Evolutionary conservation across 1,139 yeast genomes (phyloP).

Genomic region (Williopsis jadinii): DNA sequence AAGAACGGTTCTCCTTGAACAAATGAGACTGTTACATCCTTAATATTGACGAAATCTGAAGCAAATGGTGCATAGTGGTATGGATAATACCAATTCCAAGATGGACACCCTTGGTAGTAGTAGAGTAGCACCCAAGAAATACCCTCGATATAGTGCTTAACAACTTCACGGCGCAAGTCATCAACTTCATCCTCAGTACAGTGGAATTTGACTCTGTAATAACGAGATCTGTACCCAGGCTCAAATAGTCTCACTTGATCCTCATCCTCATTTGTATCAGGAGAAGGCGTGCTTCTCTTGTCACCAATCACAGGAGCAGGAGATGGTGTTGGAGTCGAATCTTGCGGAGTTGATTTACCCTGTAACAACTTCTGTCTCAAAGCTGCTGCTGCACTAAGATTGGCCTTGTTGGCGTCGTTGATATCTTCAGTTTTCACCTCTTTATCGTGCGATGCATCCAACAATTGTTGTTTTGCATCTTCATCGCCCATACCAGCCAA

Average conservation of each 20-base stretch:
- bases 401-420: conserved; percentile 27
- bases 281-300: conserved; percentile 11
- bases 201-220: conserved; percentile 71
- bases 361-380: conserved; percentile 30
- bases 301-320: conserved; percentile 5
- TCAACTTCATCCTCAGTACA: conserved; percentile 49
- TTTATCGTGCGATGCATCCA: conserved; percentile 24
- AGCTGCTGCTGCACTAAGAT: conserved; percentile 35
- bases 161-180: conserved; percentile 52
- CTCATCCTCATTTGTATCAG: conserved; percentile 21
- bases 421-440: conserved; percentile 25
- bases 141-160: conserved; percentile 80
- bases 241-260: conserved; percentile 75
- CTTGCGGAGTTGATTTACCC: not conserved
- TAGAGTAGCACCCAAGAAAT: conserved; percentile 91
- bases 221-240: conserved; percentile 79
- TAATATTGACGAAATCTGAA: conserved; percentile 64
- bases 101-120: conserved; percentile 96
- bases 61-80: conserved; percentile 99
- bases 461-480: conserved; percentile 62
- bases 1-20: conserved; percentile 72
- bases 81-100: conserved; percentile 98
- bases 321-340: conserved; percentile 1
- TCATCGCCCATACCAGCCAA: conserved; percentile 71
- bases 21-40: conserved; percentile 55